Evolutionary conservation across 2,329 filamentous ascomycete genomes (phyloP).

Genomic region (Arthrinium puccinioides): DNA sequence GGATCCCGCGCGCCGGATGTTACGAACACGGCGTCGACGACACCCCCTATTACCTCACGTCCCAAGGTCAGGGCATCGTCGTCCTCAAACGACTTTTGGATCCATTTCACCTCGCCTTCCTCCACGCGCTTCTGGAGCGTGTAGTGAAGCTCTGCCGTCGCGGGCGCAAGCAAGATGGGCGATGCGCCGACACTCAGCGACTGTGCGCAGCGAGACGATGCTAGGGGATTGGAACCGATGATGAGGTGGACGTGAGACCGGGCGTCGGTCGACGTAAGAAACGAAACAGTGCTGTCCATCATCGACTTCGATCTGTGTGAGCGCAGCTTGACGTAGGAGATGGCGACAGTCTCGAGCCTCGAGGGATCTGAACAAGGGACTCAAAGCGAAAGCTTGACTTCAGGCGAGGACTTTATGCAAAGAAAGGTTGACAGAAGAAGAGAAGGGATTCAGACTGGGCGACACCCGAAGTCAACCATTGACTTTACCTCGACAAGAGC

Average conservation of each 20-base stretch:
- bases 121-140: constrained; percentile 57
- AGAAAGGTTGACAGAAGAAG: not conserved
- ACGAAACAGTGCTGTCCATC: constrained; percentile 31
- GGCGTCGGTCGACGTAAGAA: constrained; percentile 69
- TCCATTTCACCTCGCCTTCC: constrained; percentile 58
- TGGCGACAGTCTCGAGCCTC: not conserved
- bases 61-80: constrained; percentile 68
- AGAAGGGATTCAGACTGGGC: not conserved
- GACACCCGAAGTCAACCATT: not conserved
- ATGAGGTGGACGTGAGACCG: constrained; percentile 72
- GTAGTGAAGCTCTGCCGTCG: constrained; percentile 50
- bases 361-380: not conserved
- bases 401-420: too few relatives aligned
- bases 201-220: constrained; percentile 73
- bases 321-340: not conserved
- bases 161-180: constrained; percentile 71
- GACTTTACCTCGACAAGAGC: not conserved
- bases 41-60: constrained; percentile 65
- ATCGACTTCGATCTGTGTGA: constrained; percentile 3
- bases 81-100: constrained; percentile 60
- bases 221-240: constrained; percentile 78
- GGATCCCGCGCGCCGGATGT: constrained; percentile 48
- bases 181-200: constrained; percentile 75
- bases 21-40: constrained; percentile 91
- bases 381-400: not conserved